Evolutionary conservation across 169 alveolate genomes (phyloP).

Genomic region (Plasmodium coatneyi): DNA sequence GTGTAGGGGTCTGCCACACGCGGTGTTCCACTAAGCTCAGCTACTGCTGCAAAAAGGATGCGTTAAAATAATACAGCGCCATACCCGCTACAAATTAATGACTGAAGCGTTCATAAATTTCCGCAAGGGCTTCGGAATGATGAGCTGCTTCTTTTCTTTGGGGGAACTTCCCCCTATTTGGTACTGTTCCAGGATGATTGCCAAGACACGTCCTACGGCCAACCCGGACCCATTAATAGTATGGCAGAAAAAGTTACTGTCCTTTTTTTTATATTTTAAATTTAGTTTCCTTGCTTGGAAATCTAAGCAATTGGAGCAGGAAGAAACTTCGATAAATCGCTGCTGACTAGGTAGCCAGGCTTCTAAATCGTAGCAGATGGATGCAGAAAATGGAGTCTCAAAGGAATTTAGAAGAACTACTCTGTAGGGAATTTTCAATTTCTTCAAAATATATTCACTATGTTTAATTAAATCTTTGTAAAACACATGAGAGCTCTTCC

Average conservation of each 20-base stretch:
- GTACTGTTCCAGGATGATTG: slow-evolving; percentile 83
- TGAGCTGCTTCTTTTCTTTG: slow-evolving; percentile 72
- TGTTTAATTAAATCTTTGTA: slow-evolving; percentile 81
- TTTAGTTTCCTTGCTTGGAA: slow-evolving; percentile 80
- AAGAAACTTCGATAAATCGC: slow-evolving; percentile 83
- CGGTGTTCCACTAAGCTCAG: not conserved
- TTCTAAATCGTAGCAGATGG: slow-evolving; percentile 82
- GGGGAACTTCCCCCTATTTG: slow-evolving; percentile 27
- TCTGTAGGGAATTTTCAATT: slow-evolving; percentile 73
- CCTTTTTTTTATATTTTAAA: slow-evolving; percentile 64
- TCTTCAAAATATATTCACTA: slow-evolving; percentile 77
- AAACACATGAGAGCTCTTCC: slow-evolving; percentile 40
- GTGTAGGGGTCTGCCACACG: not conserved
- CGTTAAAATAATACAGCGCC: not conserved
- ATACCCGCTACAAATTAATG: not conserved
- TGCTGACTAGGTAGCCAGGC: slow-evolving; percentile 82
- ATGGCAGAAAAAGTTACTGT: slow-evolving; percentile 67
- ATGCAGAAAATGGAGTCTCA: slow-evolving; percentile 79
- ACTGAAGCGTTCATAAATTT: slow-evolving; percentile 72
- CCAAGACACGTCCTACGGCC: slow-evolving; percentile 85
- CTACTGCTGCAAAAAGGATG: not conserved
- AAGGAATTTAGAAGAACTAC: slow-evolving; percentile 77
- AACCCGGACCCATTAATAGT: slow-evolving; percentile 86
- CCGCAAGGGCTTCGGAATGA: slow-evolving; percentile 78
- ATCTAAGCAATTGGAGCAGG: slow-evolving; percentile 83